Percentiles rank a stretch among this genome's conserved stretches.
Evolutionary conservation across 306 rosid genomes (phyloP).

Genomic region (Rubus parviflorus): DNA sequence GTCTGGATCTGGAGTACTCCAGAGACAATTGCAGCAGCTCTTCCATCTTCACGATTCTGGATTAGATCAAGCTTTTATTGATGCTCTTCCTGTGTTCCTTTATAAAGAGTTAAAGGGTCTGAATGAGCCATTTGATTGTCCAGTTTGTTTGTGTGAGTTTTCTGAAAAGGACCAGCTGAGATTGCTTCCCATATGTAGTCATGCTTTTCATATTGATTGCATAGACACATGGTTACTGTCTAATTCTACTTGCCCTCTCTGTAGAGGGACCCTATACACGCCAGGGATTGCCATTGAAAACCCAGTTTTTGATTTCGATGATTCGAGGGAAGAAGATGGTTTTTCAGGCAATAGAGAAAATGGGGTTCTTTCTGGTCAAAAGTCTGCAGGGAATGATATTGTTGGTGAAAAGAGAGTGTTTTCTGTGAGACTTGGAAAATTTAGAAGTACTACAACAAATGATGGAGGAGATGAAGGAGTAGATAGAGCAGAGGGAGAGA

Average conservation of each 20-base stretch:
- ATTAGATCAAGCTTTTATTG: slow-evolving; percentile 81
- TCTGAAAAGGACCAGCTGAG: slow-evolving; percentile 73
- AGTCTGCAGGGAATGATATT: slow-evolving; percentile 56
- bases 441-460: slow-evolving; percentile 48
- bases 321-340: slow-evolving; percentile 50
- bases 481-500: slow-evolving; percentile 53
- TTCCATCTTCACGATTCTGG: slow-evolving; percentile 96
- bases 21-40: slow-evolving; percentile 85
- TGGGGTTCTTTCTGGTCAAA: slow-evolving; percentile 38
- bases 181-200: slow-evolving; percentile 78
- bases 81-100: slow-evolving; percentile 84
- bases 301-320: slow-evolving; percentile 56
- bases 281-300: slow-evolving; percentile 62
- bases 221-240: slow-evolving; percentile 90
- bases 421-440: slow-evolving; percentile 85
- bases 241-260: slow-evolving; percentile 92
- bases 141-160: slow-evolving; percentile 90
- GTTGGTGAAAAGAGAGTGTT: slow-evolving; percentile 65
- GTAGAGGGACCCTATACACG: slow-evolving; percentile 70
- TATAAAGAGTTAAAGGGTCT: slow-evolving; percentile 70
- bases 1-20: slow-evolving; percentile 64
- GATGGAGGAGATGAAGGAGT: slow-evolving; percentile 38
- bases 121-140: slow-evolving; percentile 88
- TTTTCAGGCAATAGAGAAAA: slow-evolving; percentile 40
- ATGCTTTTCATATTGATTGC: slow-evolving; percentile 85